These are phyloP conservation scores for Chaetomiaceae sp. DNA, from an alignment of 2,329 filamentous ascomycete genomes.

Conservation along the genomic window DNA sequence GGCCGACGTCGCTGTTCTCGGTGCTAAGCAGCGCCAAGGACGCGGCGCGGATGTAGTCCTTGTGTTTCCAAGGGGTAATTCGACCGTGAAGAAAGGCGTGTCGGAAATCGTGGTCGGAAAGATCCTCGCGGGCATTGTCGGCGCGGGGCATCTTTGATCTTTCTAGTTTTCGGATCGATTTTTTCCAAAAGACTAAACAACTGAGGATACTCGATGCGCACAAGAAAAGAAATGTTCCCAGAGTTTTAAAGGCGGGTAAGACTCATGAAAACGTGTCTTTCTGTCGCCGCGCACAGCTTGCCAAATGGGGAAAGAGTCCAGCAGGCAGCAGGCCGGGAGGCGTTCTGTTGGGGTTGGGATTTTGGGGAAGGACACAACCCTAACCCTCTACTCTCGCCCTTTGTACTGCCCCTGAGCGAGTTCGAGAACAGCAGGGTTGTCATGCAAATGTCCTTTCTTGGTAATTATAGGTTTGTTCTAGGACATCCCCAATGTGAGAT, in stretches of 20 bases:
- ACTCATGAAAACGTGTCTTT: constrained; percentile 2
- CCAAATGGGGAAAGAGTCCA: background rate
- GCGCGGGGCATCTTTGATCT: background rate
- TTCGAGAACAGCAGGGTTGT: no score
- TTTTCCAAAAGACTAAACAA: no score
- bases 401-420: background rate
- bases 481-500: no score
- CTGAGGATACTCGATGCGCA: no score
- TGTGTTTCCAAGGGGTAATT: constrained; percentile 14
- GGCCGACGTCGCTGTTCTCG: constrained; percentile 1
- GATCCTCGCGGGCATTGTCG: background rate
- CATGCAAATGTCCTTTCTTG: no score
- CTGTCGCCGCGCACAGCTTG: background rate
- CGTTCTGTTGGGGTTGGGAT: no score
- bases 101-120: constrained; percentile 25
- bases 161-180: no score
- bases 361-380: background rate
- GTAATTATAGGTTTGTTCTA: no score
- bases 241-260: background rate
- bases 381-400: background rate
- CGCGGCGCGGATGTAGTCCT: constrained; percentile 17
- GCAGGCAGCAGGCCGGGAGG: background rate
- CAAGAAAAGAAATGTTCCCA: no score
- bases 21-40: constrained; percentile 10
- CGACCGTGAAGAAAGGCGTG: background rate